Evolutionary conservation across 495 filamentous ascomycete species (phyloP).

Genomic region (Penicillium cataractarum): DNA sequence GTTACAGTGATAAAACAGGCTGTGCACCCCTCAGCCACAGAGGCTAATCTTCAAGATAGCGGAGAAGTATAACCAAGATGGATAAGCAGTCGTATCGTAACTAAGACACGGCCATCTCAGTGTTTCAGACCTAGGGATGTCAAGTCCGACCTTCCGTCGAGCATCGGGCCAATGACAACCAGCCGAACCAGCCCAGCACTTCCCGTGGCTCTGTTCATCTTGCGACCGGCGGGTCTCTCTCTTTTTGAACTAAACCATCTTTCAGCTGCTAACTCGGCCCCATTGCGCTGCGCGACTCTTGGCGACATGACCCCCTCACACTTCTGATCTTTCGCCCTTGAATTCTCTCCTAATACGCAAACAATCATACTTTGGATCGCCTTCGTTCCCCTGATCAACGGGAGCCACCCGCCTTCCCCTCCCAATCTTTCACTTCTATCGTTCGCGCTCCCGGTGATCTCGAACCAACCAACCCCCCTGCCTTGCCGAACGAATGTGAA

Average conservation of each 20-base stretch:
- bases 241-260: conserved; percentile 15
- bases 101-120: not conserved
- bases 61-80: not conserved
- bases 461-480: not conserved
- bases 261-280: conserved; percentile 9
- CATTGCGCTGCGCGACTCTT: conserved; percentile 11
- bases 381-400: not conserved
- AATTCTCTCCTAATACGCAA: not conserved
- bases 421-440: not conserved
- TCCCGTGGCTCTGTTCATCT: conserved; percentile 4
- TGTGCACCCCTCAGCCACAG: conserved; percentile 5
- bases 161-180: conserved; percentile 12
- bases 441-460: not conserved
- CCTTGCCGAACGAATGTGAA: conserved; percentile 1
- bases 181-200: conserved; percentile 1
- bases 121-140: not conserved
- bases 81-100: not conserved
- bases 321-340: not conserved
- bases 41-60: not conserved
- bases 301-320: not conserved
- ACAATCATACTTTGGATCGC: not conserved
- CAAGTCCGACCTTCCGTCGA: not conserved
- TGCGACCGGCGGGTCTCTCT: conserved; percentile 18
- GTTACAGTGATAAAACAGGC: not conserved
- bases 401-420: not conserved